phyloP scores from a whole-genome alignment of 495 filamentous ascomycete species.

The Neurospora sp. region DNA sequence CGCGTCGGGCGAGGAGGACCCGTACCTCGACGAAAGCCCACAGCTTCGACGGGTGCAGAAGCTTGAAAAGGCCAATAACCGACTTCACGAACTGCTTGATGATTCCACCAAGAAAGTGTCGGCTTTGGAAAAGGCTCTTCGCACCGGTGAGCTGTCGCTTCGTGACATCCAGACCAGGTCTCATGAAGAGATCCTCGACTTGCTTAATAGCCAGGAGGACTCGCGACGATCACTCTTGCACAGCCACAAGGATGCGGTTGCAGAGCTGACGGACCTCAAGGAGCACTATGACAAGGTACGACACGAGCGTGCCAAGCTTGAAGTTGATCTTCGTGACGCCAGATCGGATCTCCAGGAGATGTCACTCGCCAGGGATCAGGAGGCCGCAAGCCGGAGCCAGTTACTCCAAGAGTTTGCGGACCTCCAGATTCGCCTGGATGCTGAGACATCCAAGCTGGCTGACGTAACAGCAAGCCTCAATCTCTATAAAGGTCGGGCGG shows the following conservation, averaged over 20 bases:
- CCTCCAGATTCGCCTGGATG: slow-evolving; percentile 85
- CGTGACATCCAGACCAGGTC: slow-evolving; percentile 89
- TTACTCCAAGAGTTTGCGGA: slow-evolving; percentile 89
- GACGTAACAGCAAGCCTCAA: slow-evolving; percentile 77
- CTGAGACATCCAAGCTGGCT: slow-evolving; percentile 72
- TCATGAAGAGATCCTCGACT: slow-evolving; percentile 88
- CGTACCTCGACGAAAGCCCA: slow-evolving; percentile 69
- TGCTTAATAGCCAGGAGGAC: slow-evolving; percentile 90
- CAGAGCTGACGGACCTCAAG: slow-evolving; percentile 79
- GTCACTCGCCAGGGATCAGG: slow-evolving; percentile 66
- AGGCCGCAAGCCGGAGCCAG: slow-evolving; percentile 71
- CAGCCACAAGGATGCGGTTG: slow-evolving; percentile 73
- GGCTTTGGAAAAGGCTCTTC: slow-evolving; percentile 75
- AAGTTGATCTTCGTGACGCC: slow-evolving; percentile 84
- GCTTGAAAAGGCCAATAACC: slow-evolving; percentile 82
- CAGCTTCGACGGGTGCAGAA: slow-evolving; percentile 77
- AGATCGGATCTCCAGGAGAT: slow-evolving; percentile 78
- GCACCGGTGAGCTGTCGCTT: slow-evolving; percentile 77
- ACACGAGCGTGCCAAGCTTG: slow-evolving; percentile 62
- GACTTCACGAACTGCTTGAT: slow-evolving; percentile 90
- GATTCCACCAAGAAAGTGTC: slow-evolving; percentile 92
- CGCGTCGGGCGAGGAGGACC: slow-evolving; percentile 40
- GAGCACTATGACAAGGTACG: slow-evolving; percentile 76
- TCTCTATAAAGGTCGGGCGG: slow-evolving; percentile 84
- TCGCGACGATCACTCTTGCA: slow-evolving; percentile 72